Base-by-base conservation (phyloP, 305 asterid genomes). In the Fraxinus floribunda region DNA sequence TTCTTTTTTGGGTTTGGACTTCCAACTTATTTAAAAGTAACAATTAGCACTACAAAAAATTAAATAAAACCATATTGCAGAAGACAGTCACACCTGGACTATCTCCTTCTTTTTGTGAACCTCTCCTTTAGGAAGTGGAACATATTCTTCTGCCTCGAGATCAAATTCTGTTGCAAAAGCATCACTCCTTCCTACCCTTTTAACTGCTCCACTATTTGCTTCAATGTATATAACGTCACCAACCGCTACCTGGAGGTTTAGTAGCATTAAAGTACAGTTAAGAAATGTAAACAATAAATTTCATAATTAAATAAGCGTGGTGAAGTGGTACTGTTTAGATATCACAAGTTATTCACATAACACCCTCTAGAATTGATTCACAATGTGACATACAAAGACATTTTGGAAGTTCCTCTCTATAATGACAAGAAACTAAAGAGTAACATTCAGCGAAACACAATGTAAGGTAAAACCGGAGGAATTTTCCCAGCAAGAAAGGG, bases 81-180 rank as follows among this genome's bases (percentile, higher is more conserved):
- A 49, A 84, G 7, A 75, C 46, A 8, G 41, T 81, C 87, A 26
- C 35, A 94, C 99, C 98, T 96, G 99, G 30, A 96, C 99, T 78
- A 96, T 94, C 88, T 96, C 98, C 86, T 96, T 96, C 90, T 96
- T 96, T 83, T 94, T 96, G 89, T 94, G 98, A 91, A 96, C 99
- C 92, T 96, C 99, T 83, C 98, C 99, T 91, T 96, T 96, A 74
- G 99, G 99, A 79, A 96, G 95, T 66, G 99, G 98, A 75, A 94
- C 99, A 89, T 96, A 94, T 88, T 96, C 99, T 90, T 94, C 98
- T 0, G 98, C 99, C 91, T 96, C 99, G 35, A 96, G 95, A 88
- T 94, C 98, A 89, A 94, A 95, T 85, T 96, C 98, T 9, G 98
- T 93, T 15, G 98, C 98, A 89, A 96, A 96, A 76, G 95, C 94